Conservation (phyloP, 179 eudicot genomes). For the Nepenthes alata region DNA sequence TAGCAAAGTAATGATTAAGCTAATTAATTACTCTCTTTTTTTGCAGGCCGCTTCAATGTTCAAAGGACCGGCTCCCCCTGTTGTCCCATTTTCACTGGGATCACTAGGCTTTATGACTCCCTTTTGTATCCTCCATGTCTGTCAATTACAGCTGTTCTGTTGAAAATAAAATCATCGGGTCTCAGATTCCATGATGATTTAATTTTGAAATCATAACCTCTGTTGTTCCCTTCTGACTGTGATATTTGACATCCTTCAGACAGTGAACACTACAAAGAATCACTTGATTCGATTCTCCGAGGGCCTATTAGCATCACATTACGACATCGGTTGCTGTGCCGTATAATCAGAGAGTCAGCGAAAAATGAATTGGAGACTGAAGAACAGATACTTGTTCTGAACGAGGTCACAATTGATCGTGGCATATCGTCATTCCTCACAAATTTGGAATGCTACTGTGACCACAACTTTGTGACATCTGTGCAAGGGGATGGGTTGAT, state of each 20-base stretch:
- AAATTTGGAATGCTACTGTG: constrained; percentile 88
- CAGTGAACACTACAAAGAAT: constrained; percentile 76
- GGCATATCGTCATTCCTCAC: constrained; percentile 90
- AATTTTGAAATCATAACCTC: not conserved
- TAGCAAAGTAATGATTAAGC: too few species aligned
- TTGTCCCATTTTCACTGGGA: constrained; percentile 89
- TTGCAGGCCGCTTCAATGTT: constrained; percentile 94
- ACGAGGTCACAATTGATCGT: constrained; percentile 96
- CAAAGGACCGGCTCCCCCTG: constrained; percentile 94
- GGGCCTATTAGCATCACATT: constrained; percentile 89
- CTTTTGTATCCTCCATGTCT: constrained; percentile 66
- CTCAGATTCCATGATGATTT: too few species aligned
- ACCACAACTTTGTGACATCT: constrained; percentile 72
- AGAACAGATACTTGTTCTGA: constrained; percentile 77
- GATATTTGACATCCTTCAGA: constrained; percentile 59
- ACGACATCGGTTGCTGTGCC: constrained; percentile 82
- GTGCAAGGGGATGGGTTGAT: constrained; percentile 98
- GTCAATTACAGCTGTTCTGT: not conserved
- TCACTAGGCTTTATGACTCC: constrained; percentile 98
- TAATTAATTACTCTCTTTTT: too few species aligned
- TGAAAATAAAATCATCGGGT: not conserved
- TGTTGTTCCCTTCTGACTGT: constrained; percentile 3
- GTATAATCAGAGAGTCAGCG: constrained; percentile 62
- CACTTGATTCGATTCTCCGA: constrained; percentile 52
- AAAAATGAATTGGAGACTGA: constrained; percentile 65